Conservation (phyloP, 2,329 filamentous ascomycete species). For the Pseudogymnoascus sp. region DNA sequence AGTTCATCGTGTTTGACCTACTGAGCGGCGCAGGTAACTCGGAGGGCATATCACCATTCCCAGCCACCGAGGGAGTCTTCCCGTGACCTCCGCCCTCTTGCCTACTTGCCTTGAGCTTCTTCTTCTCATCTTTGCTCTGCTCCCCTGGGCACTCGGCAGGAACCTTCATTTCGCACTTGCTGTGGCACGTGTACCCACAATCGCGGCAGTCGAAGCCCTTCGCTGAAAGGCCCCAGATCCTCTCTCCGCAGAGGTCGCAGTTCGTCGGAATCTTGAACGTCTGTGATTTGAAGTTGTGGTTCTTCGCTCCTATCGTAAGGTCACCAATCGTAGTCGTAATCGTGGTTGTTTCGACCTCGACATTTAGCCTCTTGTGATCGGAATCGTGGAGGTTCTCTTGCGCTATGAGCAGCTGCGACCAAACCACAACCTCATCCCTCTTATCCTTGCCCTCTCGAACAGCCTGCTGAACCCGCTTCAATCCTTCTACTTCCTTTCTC, state of each 20-base stretch:
- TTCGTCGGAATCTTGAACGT: slow-evolving; percentile 99
- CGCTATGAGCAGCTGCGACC: slow-evolving; percentile 72
- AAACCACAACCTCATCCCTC: slow-evolving; percentile 78
- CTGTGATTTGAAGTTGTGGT: slow-evolving; percentile 97
- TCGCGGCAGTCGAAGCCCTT: slow-evolving; percentile 96
- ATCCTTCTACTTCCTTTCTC: slow-evolving; percentile 71
- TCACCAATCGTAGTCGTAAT: slow-evolving; percentile 90
- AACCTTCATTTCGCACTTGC: slow-evolving; percentile 98
- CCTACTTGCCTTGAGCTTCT: slow-evolving; percentile 80
- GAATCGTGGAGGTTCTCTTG: slow-evolving; percentile 81
- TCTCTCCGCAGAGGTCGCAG: slow-evolving; percentile 91
- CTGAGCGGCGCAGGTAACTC: slow-evolving; percentile 59
- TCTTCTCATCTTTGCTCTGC: slow-evolving; percentile 87
- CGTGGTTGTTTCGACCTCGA: slow-evolving; percentile 87
- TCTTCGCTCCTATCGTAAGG: slow-evolving; percentile 83
- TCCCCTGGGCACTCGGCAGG: slow-evolving; percentile 93
- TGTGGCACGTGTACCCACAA: slow-evolving; percentile 96
- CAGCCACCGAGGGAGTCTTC: slow-evolving; percentile 18
- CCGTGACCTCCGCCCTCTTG: slow-evolving; percentile 64
- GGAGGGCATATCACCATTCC: slow-evolving; percentile 29
- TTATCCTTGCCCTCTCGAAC: slow-evolving; percentile 81
- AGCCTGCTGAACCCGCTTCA: slow-evolving; percentile 65
- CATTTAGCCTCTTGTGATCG: slow-evolving; percentile 75
- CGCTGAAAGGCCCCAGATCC: slow-evolving; percentile 93
- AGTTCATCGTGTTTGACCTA: slow-evolving; percentile 77